Conservation (phyloP, 306 rosid genomes). For the Albizia julibrissin region DNA sequence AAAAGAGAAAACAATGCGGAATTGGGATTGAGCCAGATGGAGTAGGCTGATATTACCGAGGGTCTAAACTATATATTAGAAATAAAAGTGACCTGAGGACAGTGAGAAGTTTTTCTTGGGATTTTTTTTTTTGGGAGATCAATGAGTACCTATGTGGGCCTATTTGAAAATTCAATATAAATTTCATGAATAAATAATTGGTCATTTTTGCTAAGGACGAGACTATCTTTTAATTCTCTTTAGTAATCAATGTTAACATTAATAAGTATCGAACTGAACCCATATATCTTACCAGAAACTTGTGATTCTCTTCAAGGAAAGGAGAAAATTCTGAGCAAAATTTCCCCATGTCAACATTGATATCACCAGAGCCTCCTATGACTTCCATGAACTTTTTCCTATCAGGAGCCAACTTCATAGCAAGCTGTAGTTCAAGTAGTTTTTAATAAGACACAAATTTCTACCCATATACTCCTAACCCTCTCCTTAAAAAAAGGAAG, state of each 20-base stretch:
- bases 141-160: not conserved
- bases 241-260: not conserved
- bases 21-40: not conserved
- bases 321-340: conserved; percentile 75
- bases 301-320: conserved; percentile 85
- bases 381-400: conserved; percentile 97
- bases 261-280: conserved; percentile 17
- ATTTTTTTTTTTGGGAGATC: not conserved
- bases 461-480: not conserved
- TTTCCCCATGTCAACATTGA: conserved; percentile 66
- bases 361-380: conserved; percentile 69
- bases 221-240: not conserved
- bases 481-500: not conserved
- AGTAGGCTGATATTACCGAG: not conserved
- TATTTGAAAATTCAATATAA: not conserved
- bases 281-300: conserved; percentile 71
- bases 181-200: not conserved
- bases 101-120: not conserved
- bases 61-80: not conserved
- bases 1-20: not conserved
- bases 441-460: conserved; percentile 10
- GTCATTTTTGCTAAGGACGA: not conserved
- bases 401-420: conserved; percentile 98
- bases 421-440: conserved; percentile 55
- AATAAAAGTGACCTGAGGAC: not conserved